Base-by-base conservation (phyloP, 164 flowering plant species). In the Buxus sempervirens region DNA sequence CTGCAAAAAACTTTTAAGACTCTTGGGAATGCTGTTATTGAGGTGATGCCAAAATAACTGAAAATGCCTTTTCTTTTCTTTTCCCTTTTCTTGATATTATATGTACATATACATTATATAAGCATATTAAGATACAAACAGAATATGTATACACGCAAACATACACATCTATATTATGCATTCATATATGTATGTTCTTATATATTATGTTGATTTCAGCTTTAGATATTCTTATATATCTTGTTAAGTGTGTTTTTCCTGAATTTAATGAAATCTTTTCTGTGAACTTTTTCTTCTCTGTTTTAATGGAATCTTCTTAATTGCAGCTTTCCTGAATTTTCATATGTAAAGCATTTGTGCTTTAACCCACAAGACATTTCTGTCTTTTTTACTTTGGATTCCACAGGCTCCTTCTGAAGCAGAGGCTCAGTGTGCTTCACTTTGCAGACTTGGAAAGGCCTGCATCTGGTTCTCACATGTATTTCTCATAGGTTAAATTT, bases 371-470 rank as follows among this genome's bases (percentile, higher is more conserved):
- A 32, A 32, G 3, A 32, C 38, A 32, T 49, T 63, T 26, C 24
- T 53, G 25, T 57, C 25, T 28, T 58, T 14, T 7, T 28, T 23
- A 36, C 63, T 28, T 58, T 64, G 67, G 48, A 72, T 68, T 62
- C 56, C 9, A 19, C 69, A 91, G 99, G 98, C 99, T 80, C 90
- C 96, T 74, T 96, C 92, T 64, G 99, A 96, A 81, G 97, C 98
- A 70, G 99, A 96, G 76, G 97, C 98, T 53, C 91, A 96, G 71
- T 96, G 99, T 78, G 98, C 98, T 74, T 88, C 92, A 63, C 96
- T 96, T 77, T 91, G 97, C 86, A 88, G 91, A 76, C 74, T 80
- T 48, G 96, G 85, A 55, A 84, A 93, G 90, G 99, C 68, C 75
- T 69, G 90, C 58, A 67, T 73, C 59, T 71, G 24, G 60, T 54